phyloP scores from a whole-genome alignment of 768 basidiomycete genomes.

The Botryobasidium botryosum region DNA sequence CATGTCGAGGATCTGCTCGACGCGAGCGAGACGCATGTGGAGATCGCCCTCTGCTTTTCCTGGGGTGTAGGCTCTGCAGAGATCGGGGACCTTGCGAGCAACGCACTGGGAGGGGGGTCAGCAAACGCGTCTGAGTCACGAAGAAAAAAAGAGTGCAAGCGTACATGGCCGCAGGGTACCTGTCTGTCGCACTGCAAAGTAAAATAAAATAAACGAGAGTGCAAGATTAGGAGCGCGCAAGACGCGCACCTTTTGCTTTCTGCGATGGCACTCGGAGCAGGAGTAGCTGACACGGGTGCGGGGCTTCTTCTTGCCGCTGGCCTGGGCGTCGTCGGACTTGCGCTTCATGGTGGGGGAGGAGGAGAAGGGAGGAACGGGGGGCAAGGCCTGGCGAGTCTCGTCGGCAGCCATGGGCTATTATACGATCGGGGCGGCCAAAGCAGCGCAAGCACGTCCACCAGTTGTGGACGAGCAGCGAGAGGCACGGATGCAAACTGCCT shows the following conservation, averaged over 20 bases:
- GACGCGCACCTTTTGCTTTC: constrained; percentile 60
- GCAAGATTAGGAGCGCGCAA: neutral
- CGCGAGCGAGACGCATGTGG: constrained; percentile 48
- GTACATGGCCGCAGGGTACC: constrained; percentile 68
- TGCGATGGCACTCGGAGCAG: constrained; percentile 53
- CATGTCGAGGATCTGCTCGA: constrained; percentile 67
- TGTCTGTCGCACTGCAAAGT: constrained; percentile 62
- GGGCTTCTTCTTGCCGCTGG: too few species aligned
- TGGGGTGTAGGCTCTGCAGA: constrained; percentile 78
- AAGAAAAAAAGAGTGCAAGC: constrained; percentile 18
- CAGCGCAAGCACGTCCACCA: too few species aligned
- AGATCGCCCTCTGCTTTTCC: constrained; percentile 66
- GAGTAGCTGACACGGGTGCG: constrained; percentile 13
- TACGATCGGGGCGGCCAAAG: too few species aligned
- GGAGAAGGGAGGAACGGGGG: too few species aligned
- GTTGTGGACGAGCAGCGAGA: too few species aligned
- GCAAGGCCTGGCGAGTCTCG: too few species aligned
- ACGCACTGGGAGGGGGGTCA: constrained; percentile 35
- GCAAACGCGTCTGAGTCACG: constrained; percentile 3
- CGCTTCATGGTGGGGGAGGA: too few species aligned
- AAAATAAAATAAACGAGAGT: constrained; percentile 3
- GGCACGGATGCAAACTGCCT: too few species aligned
- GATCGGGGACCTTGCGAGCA: constrained; percentile 70
- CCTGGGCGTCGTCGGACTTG: too few species aligned
- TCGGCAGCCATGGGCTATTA: too few species aligned